These are phyloP conservation scores for Lichtheimia hyalospora DNA, from an alignment of 371 early-diverging fungal species.

Conservation along the genomic window DNA sequence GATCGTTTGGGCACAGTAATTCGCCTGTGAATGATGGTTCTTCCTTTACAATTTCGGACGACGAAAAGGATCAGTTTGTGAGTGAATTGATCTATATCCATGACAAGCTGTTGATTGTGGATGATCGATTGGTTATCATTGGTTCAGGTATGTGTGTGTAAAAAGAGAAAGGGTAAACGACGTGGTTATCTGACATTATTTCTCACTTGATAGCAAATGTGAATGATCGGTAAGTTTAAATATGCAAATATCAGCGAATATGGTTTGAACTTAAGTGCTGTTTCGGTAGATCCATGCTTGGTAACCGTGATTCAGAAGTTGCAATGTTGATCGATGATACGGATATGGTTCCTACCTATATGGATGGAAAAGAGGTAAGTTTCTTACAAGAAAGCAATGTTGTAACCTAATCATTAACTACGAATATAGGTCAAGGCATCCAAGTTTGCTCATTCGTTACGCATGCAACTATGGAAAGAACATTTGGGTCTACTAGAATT, in stretches of 20 bases:
- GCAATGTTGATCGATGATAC: conserved; percentile 86
- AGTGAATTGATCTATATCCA: conserved; percentile 92
- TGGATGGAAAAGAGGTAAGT: conserved; percentile 70
- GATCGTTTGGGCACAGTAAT: no score
- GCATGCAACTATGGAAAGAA: conserved; percentile 81
- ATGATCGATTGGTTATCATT: conserved; percentile 78
- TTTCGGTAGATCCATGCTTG: conserved; percentile 78
- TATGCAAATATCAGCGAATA: background rate
- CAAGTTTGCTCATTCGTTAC: conserved; percentile 72
- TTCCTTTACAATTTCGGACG: background rate
- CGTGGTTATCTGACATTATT: background rate
- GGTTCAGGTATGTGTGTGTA: conserved; percentile 64
- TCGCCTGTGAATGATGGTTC: no score
- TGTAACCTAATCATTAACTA: background rate
- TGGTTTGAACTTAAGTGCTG: conserved; percentile 67
- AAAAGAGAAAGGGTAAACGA: background rate
- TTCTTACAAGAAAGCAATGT: background rate
- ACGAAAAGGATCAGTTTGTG: conserved; percentile 47
- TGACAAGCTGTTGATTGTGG: conserved; percentile 90
- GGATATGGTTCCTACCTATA: conserved; percentile 60
- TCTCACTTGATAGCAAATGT: conserved; percentile 35
- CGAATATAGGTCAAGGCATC: conserved; percentile 64
- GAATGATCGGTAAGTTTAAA: conserved; percentile 26
- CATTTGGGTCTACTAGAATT: conserved; percentile 74
- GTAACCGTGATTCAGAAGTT: conserved; percentile 91